Evolutionary conservation across 441 rosid genomes (phyloP).

Genomic region (Breynia disticha): DNA sequence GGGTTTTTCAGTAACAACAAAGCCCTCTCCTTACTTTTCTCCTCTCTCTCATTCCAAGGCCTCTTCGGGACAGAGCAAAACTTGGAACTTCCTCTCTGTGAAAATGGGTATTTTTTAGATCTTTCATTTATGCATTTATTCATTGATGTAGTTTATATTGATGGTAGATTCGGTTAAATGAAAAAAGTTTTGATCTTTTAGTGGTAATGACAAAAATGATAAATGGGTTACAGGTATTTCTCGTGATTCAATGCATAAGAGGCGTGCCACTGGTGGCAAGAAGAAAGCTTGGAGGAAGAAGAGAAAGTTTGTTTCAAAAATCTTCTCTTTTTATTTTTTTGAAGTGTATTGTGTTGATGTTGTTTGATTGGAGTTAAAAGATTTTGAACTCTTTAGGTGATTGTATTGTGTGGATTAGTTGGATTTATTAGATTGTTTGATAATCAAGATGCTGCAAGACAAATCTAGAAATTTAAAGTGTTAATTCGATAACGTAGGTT

Average conservation of each 20-base stretch:
- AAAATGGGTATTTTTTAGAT: constrained; percentile 31
- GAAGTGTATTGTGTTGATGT: not conserved
- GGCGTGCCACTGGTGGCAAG: constrained; percentile 59
- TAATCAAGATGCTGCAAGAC: too few species aligned
- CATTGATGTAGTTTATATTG: not conserved
- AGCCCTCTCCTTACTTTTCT: too few species aligned
- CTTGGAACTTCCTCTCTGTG: constrained; percentile 8
- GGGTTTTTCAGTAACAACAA: constrained; percentile 14
- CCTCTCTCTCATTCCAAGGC: too few species aligned
- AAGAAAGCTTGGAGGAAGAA: constrained; percentile 8
- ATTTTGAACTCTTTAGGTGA: too few species aligned
- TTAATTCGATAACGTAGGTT: too few species aligned
- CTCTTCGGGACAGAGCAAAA: constrained; percentile 1
- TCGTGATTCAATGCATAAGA: constrained; percentile 79
- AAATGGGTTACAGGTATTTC: constrained; percentile 36
- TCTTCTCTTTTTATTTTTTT: not conserved
- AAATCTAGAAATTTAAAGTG: too few species aligned
- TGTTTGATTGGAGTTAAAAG: not conserved
- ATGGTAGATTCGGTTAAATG: not conserved
- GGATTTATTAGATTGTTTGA: too few species aligned
- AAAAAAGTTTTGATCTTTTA: not conserved
- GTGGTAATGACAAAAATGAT: not conserved
- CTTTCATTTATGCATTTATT: not conserved
- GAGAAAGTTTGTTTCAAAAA: constrained; percentile 5
- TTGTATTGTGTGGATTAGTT: too few species aligned